Base-by-base conservation (phyloP, 129 eudicot species). In the Smallanthus sonchifolius region DNA sequence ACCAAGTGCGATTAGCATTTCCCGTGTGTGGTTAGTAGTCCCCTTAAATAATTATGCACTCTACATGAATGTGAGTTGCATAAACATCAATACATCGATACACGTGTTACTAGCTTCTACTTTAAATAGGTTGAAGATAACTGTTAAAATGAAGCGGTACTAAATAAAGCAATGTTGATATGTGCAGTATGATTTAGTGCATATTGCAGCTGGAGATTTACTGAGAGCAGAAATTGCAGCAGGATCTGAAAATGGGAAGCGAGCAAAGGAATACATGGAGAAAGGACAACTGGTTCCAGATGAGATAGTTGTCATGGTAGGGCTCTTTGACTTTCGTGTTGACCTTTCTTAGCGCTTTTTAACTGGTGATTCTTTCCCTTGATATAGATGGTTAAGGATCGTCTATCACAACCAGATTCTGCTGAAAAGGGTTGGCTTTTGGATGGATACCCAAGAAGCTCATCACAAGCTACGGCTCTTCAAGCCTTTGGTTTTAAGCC, bases 401-500 rank as follows among this genome's bases (percentile, higher is more conserved):
- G 98, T 32, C 81, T 93, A 59, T 79, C 80, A 28, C 82, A 73
- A 76, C 85, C 88, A 64, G 98, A 93, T 82, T 84, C 98, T 65
- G 70, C 71, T 49, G 92, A 93, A 76, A 93, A 88, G 49, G 98
- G 98, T 69, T 93, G 98, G 98, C 98, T 93, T 83, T 79, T 93
- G 79, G 98, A 93, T 80, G 98, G 98, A 75, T 93, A 90, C 74
- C 98, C 98, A 32, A 79, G 97, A 81, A 93, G 98, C 80, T 84
- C 75, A 70, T 93, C 98, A 14, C 98, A 93, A 93, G 98, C 96
- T 79, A 80, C 79, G 16, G 91, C 92, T 55, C 96, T 93, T 69
- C 84, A 86, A 75, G 84, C 77, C 13, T 84, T 73, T 37, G 98
- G 98, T 61, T 87, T 93, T 51, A 83, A 83, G 45, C 98, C 98